Conservation (phyloP, 2,329 filamentous ascomycete species). For the Parafenestella ontariensis region DNA sequence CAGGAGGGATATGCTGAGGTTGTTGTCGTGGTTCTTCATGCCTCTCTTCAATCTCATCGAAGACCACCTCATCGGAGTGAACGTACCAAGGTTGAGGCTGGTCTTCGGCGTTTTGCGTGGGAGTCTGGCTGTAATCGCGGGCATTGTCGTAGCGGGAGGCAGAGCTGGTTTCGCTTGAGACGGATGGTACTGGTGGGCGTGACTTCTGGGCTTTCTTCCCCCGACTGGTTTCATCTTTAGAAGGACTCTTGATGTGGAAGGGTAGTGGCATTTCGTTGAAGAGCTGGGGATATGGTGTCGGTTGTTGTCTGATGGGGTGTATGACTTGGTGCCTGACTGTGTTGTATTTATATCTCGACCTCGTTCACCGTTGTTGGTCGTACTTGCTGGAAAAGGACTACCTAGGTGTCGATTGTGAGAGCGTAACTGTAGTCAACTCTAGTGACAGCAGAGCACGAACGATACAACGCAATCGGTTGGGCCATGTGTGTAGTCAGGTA, state of each 20-base stretch:
- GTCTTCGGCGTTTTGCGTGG: background rate
- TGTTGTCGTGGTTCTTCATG: background rate
- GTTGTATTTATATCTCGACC: too few relatives aligned
- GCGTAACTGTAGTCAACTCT: too few relatives aligned
- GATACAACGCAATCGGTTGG: too few relatives aligned
- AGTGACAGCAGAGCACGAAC: too few relatives aligned
- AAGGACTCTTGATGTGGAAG: background rate
- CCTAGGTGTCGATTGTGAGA: too few relatives aligned
- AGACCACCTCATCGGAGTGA: background rate
- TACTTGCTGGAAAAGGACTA: too few relatives aligned
- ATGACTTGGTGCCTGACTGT: too few relatives aligned
- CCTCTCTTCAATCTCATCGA: background rate
- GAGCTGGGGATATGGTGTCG: background rate
- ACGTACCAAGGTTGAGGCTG: too few relatives aligned
- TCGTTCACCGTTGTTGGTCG: too few relatives aligned
- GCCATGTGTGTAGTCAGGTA: too few relatives aligned
- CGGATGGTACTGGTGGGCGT: background rate
- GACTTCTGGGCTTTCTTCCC: background rate
- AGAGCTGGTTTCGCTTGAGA: background rate
- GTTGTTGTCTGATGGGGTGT: background rate
- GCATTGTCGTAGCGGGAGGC: background rate
- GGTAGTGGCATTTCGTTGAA: background rate
- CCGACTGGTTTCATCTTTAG: background rate
- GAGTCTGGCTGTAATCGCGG: background rate
- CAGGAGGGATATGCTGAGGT: background rate